Evolutionary conservation across 2,329 filamentous ascomycete genomes (phyloP).

Genomic region (Colletotrichum spinosum): DNA sequence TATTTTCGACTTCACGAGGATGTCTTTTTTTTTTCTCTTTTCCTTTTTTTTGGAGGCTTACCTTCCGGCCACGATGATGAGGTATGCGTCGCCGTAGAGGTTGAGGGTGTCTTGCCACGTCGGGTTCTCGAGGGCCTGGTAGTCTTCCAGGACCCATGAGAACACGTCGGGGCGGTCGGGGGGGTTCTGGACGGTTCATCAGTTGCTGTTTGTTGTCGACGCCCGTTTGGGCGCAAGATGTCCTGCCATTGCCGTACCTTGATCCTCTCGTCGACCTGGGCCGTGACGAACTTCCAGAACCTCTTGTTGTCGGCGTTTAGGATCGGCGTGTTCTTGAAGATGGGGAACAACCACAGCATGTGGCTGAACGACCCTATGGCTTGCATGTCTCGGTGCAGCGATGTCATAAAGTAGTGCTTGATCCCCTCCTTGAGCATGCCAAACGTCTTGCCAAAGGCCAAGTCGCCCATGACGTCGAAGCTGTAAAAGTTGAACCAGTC

Average conservation of each 20-base stretch:
- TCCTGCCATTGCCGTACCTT: slow-evolving; percentile 15
- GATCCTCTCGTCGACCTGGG: slow-evolving; percentile 34
- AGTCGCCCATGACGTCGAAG: slow-evolving; percentile 56
- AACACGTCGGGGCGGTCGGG: slow-evolving; percentile 46
- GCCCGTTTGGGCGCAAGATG: background rate
- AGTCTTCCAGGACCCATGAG: slow-evolving; percentile 46
- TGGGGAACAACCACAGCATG: slow-evolving; percentile 40
- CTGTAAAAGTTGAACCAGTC: slow-evolving; percentile 50
- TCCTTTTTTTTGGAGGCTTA: slow-evolving; percentile 16
- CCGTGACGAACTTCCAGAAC: slow-evolving; percentile 39
- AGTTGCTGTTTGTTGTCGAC: background rate
- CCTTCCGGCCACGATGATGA: slow-evolving; percentile 49
- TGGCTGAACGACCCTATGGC: slow-evolving; percentile 41
- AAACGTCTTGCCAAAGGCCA: slow-evolving; percentile 52
- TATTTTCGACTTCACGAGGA: background rate
- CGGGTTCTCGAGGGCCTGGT: slow-evolving; percentile 36
- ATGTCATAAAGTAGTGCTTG: slow-evolving; percentile 43
- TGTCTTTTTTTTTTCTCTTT: background rate
- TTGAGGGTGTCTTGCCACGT: slow-evolving; percentile 41
- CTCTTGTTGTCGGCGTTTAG: slow-evolving; percentile 39
- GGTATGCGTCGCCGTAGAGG: slow-evolving; percentile 44
- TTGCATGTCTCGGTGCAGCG: slow-evolving; percentile 41
- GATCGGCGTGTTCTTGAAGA: slow-evolving; percentile 40
- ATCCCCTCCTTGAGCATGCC: slow-evolving; percentile 46
- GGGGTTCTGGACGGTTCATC: slow-evolving; percentile 16